Evolutionary conservation across 2,329 filamentous ascomycete species (phyloP), one percentile per base, ranked within the genome.

Genomic region (Paraphoma sp.): DNA sequence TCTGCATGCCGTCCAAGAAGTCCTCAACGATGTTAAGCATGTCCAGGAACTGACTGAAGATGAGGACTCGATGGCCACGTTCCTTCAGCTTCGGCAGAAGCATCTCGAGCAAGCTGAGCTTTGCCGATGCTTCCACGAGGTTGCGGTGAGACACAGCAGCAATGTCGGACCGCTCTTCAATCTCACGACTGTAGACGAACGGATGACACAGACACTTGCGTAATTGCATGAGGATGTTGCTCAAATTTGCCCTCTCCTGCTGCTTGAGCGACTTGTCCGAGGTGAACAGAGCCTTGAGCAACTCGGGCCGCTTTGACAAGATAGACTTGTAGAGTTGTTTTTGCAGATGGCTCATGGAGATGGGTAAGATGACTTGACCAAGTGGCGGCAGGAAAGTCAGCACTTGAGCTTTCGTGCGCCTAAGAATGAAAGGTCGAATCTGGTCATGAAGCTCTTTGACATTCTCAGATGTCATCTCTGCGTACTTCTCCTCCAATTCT

Each of bases 311-410:
- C 75, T 96, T 95, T 12, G 91, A 87, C 67, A 99, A 85, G 66
- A 99, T 97, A 2, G 91, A 96, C 72, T 93, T 95, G 79, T 95
- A 97, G 0, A 99, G 83, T 72, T 92, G 95, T 80, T 97, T 95
- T 73, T 99, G 96, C 11, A 99, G 82, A 12, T 92, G 83, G 1
- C 91, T 93, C 93, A 98, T 97, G 2, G 91, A 93, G n/a, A 99
- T 89, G 0, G 95, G 95, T 4, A 99, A 80, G 59, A 99, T 98
- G 65, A 99, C 93, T 70, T 98, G 94, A 1, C 91, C 89, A 86
- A 99, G 93, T 0, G 94, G 89, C 0, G 95, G 95, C 9, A 99
- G 81, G 76, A 97, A 97, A 40, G 91, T 94, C 50, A 99, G 82
- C 0, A 97, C 94, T 59, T 94, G 89, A 11, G 88, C 88, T 74